These are phyloP conservation scores for Globisporangium emineosum DNA, from an alignment of 352 stramenopile species.

Conservation along the genomic window DNA sequence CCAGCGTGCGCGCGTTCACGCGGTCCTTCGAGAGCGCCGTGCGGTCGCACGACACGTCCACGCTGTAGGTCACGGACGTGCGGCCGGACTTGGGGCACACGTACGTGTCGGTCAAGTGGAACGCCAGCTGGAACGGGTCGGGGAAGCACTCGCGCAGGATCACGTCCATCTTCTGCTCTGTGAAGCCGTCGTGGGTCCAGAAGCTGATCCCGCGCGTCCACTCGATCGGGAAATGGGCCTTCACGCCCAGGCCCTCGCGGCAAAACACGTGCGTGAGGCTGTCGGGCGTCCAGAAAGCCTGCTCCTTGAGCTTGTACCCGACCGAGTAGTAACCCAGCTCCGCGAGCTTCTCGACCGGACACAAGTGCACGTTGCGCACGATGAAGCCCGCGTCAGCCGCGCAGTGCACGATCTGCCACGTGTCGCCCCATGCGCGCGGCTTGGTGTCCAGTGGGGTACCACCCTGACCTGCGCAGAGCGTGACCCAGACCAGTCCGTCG, in stretches of 20 bases:
- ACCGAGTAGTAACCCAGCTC: slow-evolving; percentile 79
- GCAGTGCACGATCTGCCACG: slow-evolving; percentile 76
- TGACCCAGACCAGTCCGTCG: slow-evolving; percentile 78
- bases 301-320: slow-evolving; percentile 73
- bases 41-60: slow-evolving; percentile 36
- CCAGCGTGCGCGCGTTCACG: slow-evolving; percentile 40
- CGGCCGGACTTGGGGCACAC: slow-evolving; percentile 42
- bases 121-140: slow-evolving; percentile 28
- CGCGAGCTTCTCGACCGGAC: slow-evolving; percentile 51
- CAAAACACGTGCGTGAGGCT: slow-evolving; percentile 74
- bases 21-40: slow-evolving; percentile 45
- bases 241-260: slow-evolving; percentile 32
- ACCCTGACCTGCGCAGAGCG: slow-evolving; percentile 74
- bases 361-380: slow-evolving; percentile 58
- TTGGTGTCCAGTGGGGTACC: slow-evolving; percentile 68
- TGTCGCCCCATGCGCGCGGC: slow-evolving; percentile 59
- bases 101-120: slow-evolving; percentile 61
- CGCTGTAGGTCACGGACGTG: slow-evolving; percentile 60
- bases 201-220: slow-evolving; percentile 76
- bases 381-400: slow-evolving; percentile 55
- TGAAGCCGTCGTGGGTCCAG: slow-evolving; percentile 65
- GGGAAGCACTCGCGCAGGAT: slow-evolving; percentile 52
- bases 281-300: slow-evolving; percentile 64
- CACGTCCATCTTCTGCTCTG: slow-evolving; percentile 37
- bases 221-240: slow-evolving; percentile 52